A percentile compares a stretch with the other conserved stretches of the same genome.
These are phyloP conservation scores for Suillus americanus DNA, from an alignment of 768 basidiomycete genomes.

Conservation along the genomic window DNA sequence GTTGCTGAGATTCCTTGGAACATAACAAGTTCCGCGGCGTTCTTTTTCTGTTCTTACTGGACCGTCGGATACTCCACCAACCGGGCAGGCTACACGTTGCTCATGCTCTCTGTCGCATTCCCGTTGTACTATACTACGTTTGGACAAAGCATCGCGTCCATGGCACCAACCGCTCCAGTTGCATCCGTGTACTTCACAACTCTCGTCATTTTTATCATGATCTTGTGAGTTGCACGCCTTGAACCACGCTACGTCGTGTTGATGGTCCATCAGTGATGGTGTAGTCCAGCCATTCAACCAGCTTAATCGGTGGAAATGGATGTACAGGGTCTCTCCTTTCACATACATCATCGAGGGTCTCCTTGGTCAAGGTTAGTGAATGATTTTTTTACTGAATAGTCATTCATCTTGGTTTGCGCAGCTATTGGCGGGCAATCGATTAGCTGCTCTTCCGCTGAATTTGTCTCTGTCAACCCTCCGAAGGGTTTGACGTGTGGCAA, in stretches of 20 bases:
- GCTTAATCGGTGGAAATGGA: conserved; percentile 72
- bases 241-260: background rate
- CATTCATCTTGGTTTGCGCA: conserved; percentile 19
- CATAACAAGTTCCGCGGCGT: conserved; percentile 53
- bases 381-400: background rate
- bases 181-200: conserved; percentile 57
- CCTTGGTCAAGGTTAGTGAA: conserved; percentile 42
- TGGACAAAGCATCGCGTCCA: conserved; percentile 58
- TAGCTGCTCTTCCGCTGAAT: conserved; percentile 59
- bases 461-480: conserved; percentile 51
- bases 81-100: conserved; percentile 57
- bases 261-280: conserved; percentile 38
- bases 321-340: conserved; percentile 57
- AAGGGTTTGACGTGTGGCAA: conserved; percentile 44
- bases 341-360: conserved; percentile 56
- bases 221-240: conserved; percentile 31
- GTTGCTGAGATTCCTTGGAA: conserved; percentile 63
- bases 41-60: conserved; percentile 72
- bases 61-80: conserved; percentile 56
- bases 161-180: conserved; percentile 59
- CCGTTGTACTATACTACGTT: conserved; percentile 63
- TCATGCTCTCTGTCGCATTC: conserved; percentile 52
- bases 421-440: conserved; percentile 51
- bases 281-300: conserved; percentile 62
- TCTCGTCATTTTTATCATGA: conserved; percentile 61